Evolutionary conservation across 345 rosid genomes (phyloP).

Genomic region (Mercurialis annua): DNA sequence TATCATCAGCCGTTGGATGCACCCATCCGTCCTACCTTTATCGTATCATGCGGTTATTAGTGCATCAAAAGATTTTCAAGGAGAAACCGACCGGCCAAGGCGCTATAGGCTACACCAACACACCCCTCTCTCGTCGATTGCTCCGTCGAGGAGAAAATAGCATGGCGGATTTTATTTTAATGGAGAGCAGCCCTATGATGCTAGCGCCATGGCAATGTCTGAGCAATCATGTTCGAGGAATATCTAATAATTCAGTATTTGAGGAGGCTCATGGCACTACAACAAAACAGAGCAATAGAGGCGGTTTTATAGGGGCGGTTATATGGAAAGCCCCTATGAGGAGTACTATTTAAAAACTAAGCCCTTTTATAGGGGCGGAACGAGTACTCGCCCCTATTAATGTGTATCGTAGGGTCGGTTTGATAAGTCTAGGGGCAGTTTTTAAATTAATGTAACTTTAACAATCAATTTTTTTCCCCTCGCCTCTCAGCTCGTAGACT

Average conservation of each 20-base stretch:
- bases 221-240: slow-evolving; percentile 35
- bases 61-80: slow-evolving; percentile 43
- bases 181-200: slow-evolving; percentile 48
- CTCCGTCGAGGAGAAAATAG: slow-evolving; percentile 35
- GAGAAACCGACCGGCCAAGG: slow-evolving; percentile 26
- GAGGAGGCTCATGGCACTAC: slow-evolving; percentile 48
- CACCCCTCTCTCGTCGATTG: slow-evolving; percentile 60
- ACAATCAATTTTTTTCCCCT: no score
- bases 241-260: slow-evolving; percentile 34
- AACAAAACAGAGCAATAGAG: no score
- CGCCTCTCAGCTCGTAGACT: no score
- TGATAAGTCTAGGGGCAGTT: no score
- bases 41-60: slow-evolving; percentile 66
- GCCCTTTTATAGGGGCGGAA: no score
- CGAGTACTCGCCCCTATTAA: no score
- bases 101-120: slow-evolving; percentile 33
- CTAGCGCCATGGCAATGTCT: slow-evolving; percentile 59
- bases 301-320: no score
- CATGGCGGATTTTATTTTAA: slow-evolving; percentile 38
- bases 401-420: no score
- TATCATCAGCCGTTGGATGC: slow-evolving; percentile 49
- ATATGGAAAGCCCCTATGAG: no score
- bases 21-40: slow-evolving; percentile 43
- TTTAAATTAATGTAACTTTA: no score
- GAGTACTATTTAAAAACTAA: no score